A percentile compares a stretch with the other conserved stretches of the same genome.
phyloP scores from a whole-genome alignment of 2,329 filamentous ascomycete genomes.

The Cladosporium velox region DNA sequence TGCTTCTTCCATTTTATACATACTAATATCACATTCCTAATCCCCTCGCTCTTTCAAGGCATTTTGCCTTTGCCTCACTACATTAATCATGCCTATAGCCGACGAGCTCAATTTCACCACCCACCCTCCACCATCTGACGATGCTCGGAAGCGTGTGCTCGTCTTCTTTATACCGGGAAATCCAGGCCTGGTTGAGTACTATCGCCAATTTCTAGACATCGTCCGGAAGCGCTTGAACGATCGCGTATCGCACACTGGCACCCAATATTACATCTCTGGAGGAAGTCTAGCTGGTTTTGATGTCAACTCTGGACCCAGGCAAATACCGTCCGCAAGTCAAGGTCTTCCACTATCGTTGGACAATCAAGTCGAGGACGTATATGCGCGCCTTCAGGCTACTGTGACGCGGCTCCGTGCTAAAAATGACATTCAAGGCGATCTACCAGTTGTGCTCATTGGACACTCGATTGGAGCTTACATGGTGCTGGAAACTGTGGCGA shows the following conservation, averaged over 20 bases:
- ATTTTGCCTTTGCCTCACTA: not conserved
- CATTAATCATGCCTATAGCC: not conserved
- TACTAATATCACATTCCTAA: not conserved
- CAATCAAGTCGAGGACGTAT: slow-evolving; percentile 13
- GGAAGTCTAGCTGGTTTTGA: slow-evolving; percentile 49
- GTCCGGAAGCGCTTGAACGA: slow-evolving; percentile 44
- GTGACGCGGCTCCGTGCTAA: not conserved
- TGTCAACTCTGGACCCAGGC: slow-evolving; percentile 25
- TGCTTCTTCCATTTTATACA: not conserved
- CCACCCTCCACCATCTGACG: not conserved
- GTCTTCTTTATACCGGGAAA: slow-evolving; percentile 77
- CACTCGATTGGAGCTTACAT: slow-evolving; percentile 53
- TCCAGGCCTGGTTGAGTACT: slow-evolving; percentile 74
- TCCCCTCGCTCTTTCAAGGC: not conserved
- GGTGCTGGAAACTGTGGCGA: slow-evolving; percentile 40
- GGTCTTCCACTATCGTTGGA: slow-evolving; percentile 10
- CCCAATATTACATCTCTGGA: slow-evolving; percentile 49
- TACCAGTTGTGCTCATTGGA: slow-evolving; percentile 44
- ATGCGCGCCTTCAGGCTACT: slow-evolving; percentile 3
- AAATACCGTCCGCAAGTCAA: slow-evolving; percentile 20
- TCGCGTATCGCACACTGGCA: slow-evolving; percentile 22
- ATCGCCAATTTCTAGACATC: slow-evolving; percentile 64
- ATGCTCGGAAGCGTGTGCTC: slow-evolving; percentile 41
- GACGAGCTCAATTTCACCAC: slow-evolving; percentile 9
- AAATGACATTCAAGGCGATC: not conserved